These are phyloP conservation scores for Hypoxylon fragiforme DNA, from an alignment of 495 filamentous ascomycete species.

Conservation along the genomic window DNA sequence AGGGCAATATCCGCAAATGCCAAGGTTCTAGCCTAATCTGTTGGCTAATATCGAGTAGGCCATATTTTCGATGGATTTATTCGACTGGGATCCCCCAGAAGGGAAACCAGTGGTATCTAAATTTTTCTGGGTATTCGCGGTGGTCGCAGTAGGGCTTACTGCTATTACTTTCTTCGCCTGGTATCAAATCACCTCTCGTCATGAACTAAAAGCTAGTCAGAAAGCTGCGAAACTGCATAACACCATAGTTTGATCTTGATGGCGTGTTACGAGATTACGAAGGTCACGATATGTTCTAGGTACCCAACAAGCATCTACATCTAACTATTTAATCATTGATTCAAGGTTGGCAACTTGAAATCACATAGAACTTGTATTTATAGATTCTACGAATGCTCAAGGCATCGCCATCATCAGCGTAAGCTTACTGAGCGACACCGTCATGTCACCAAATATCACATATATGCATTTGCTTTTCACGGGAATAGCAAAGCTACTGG, in stretches of 20 bases:
- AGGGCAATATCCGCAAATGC: neutral
- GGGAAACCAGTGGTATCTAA: conserved; percentile 21
- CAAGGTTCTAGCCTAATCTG: neutral
- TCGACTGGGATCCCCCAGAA: conserved; percentile 13
- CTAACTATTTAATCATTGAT: too few species aligned
- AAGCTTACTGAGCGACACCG: too few species aligned
- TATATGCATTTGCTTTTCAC: too few species aligned
- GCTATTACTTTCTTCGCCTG: conserved; percentile 12
- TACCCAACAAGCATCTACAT: too few species aligned
- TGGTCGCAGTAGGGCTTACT: conserved; percentile 17
- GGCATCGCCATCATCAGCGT: too few species aligned
- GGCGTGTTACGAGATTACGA: neutral
- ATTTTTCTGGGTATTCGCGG: conserved; percentile 18
- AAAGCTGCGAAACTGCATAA: neutral
- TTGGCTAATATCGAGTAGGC: conserved; percentile 11
- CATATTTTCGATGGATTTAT: conserved; percentile 26
- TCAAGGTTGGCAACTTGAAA: too few species aligned
- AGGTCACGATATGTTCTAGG: neutral
- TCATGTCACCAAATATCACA: too few species aligned
- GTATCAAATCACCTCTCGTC: conserved; percentile 6
- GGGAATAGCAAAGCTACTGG: too few species aligned
- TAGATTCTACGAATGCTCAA: too few species aligned
- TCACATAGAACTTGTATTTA: too few species aligned
- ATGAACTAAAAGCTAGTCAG: neutral
- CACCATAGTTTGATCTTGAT: neutral